Conservation (phyloP, 768 basidiomycete species). For the Stropharia rugosoannulata region DNA sequence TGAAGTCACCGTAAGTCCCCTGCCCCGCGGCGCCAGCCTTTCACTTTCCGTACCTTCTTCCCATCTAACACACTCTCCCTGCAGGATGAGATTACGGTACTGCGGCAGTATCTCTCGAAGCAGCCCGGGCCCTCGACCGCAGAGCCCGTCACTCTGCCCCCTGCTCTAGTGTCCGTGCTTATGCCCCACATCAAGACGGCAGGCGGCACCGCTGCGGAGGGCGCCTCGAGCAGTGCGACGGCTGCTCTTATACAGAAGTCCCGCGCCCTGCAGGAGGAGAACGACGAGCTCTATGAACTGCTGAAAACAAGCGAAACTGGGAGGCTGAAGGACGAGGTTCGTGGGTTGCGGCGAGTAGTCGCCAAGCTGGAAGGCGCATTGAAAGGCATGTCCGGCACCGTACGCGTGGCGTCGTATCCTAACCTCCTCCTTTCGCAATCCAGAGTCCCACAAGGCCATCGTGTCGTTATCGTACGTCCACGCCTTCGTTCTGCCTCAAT, state of each 20-base stretch:
- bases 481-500: slow-evolving; percentile 8
- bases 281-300: slow-evolving; percentile 81
- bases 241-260: slow-evolving; percentile 77
- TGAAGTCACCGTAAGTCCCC: slow-evolving; percentile 63
- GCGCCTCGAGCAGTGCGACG: slow-evolving; percentile 54
- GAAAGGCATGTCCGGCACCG: slow-evolving; percentile 50
- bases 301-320: slow-evolving; percentile 76
- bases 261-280: slow-evolving; percentile 78
- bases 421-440: slow-evolving; percentile 3
- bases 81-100: slow-evolving; percentile 71
- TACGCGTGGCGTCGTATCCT: slow-evolving; percentile 10
- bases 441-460: slow-evolving; percentile 81
- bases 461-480: slow-evolving; percentile 65
- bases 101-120: slow-evolving; percentile 62
- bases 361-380: slow-evolving; percentile 72
- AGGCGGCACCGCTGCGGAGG: slow-evolving; percentile 27
- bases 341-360: slow-evolving; percentile 65
- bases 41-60: slow-evolving; percentile 10
- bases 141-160: slow-evolving; percentile 69
- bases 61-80: slow-evolving; percentile 13
- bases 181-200: slow-evolving; percentile 61
- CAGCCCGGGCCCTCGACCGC: slow-evolving; percentile 61
- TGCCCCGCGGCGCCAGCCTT: neutral
- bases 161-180: slow-evolving; percentile 65
- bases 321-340: slow-evolving; percentile 79